Conservation (phyloP, 805 yeast genomes). For the Candida silvatica region DNA sequence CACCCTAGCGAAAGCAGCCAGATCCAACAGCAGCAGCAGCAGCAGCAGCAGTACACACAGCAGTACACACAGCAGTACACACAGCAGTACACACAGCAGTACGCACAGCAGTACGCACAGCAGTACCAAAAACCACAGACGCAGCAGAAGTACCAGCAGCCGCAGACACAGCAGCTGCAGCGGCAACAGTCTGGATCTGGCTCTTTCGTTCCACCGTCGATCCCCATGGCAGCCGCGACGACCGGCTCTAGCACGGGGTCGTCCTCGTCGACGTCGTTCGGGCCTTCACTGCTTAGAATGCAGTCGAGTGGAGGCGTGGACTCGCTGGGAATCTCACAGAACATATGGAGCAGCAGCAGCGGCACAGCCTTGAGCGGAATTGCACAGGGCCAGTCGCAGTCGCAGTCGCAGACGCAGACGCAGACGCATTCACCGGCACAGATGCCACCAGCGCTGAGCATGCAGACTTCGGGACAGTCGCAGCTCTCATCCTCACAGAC, state of each 20-base stretch:
- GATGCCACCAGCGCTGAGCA: too few species aligned
- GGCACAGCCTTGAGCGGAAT: neutral
- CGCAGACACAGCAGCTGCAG: slow-evolving; percentile 2
- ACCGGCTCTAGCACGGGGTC: neutral
- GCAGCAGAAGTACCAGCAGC: slow-evolving; percentile 3
- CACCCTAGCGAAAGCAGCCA: too few species aligned
- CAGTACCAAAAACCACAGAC: slow-evolving; percentile 4
- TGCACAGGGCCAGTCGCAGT: neutral
- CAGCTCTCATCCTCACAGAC: too few species aligned
- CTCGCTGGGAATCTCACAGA: neutral
- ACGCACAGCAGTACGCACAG: too few species aligned
- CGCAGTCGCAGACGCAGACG: neutral
- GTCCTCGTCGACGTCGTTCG: too few species aligned
- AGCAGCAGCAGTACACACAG: too few species aligned
- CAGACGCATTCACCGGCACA: neutral
- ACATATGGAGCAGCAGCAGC: neutral
- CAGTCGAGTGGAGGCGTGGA: too few species aligned
- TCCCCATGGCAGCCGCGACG: neutral
- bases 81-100: too few species aligned
- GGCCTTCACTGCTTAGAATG: too few species aligned
- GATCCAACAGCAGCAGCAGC: too few species aligned
- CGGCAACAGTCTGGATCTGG: neutral
- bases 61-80: too few species aligned
- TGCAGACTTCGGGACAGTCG: too few species aligned
- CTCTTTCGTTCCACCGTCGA: neutral